These are phyloP conservation scores for Trichoderma afroharzianum DNA, from an alignment of 2,329 filamentous ascomycete genomes.

Conservation along the genomic window DNA sequence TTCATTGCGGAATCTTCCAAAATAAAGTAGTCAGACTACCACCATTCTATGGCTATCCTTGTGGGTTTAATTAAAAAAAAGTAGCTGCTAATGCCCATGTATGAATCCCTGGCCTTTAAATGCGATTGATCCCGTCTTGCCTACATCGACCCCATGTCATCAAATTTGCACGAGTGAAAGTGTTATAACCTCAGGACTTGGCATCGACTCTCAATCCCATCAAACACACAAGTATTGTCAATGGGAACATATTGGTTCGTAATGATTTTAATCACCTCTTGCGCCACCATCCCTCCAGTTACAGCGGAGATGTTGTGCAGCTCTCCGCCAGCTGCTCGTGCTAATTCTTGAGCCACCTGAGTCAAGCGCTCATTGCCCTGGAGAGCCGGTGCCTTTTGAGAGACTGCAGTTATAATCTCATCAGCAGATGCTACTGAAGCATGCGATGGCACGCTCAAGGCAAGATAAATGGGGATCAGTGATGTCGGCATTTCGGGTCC, in stretches of 20 bases:
- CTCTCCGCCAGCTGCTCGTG: conserved; percentile 76
- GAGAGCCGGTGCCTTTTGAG: conserved; percentile 44
- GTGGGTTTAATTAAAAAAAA: neutral
- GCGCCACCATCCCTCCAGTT: conserved; percentile 88
- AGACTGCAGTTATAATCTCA: conserved; percentile 50
- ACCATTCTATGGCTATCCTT: neutral
- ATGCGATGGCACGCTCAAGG: conserved; percentile 54
- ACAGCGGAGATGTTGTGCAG: conserved; percentile 89
- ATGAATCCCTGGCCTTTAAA: neutral
- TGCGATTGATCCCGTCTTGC: neutral
- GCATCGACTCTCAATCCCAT: conserved; percentile 62
- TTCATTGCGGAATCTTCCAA: neutral
- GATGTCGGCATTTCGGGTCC: conserved; percentile 52
- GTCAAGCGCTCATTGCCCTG: conserved; percentile 47
- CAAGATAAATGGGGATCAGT: conserved; percentile 66
- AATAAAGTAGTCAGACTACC: too few relatives aligned
- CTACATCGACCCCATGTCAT: neutral
- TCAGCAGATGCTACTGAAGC: conserved; percentile 42
- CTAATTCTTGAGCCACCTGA: conserved; percentile 61
- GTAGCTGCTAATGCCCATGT: neutral
- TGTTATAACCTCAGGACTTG: conserved; percentile 50
- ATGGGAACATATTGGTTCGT: conserved; percentile 70
- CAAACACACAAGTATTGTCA: conserved; percentile 68
- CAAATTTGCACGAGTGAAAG: neutral
- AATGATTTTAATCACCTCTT: conserved; percentile 90